A percentile compares a stretch with the other conserved stretches of the same genome.
Evolutionary conservation across 306 rosid species (phyloP).

Genomic region (Betula pendula): DNA sequence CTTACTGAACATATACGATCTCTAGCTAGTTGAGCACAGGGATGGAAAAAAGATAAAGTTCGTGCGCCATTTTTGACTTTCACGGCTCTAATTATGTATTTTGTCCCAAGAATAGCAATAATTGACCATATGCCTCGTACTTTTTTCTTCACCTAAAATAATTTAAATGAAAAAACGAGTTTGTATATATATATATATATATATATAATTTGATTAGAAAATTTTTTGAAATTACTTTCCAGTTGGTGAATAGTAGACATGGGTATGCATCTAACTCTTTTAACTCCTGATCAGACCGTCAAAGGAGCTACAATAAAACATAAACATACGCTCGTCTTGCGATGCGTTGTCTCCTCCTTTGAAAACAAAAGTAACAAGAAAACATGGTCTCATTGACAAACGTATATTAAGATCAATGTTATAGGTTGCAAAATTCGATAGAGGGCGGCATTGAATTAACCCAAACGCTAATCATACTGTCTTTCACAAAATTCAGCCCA

Average conservation of each 20-base stretch:
- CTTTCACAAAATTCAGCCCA: conserved; percentile 2
- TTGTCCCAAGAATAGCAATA: conserved; percentile 6
- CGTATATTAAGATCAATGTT: neutral
- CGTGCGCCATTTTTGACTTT: conserved; percentile 28
- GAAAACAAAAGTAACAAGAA: conserved; percentile 7
- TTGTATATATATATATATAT: no score
- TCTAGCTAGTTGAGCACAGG: conserved; percentile 24
- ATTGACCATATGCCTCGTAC: neutral
- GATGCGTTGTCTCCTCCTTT: neutral
- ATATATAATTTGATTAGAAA: no score
- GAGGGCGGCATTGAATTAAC: neutral
- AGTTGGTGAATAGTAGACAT: no score
- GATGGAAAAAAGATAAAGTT: conserved; percentile 1
- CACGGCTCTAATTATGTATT: conserved; percentile 19
- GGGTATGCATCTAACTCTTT: no score
- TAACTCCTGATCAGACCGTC: neutral
- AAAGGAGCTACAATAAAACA: neutral
- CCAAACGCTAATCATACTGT: conserved; percentile 8
- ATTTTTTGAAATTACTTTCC: no score
- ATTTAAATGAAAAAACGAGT: no score
- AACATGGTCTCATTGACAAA: conserved; percentile 4
- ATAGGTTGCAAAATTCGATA: neutral
- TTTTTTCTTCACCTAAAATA: neutral
- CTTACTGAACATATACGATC: conserved; percentile 12
- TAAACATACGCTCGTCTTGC: neutral